Conservation (phyloP, 73 alveolate genomes). For the Stentor coeruleus region DNA sequence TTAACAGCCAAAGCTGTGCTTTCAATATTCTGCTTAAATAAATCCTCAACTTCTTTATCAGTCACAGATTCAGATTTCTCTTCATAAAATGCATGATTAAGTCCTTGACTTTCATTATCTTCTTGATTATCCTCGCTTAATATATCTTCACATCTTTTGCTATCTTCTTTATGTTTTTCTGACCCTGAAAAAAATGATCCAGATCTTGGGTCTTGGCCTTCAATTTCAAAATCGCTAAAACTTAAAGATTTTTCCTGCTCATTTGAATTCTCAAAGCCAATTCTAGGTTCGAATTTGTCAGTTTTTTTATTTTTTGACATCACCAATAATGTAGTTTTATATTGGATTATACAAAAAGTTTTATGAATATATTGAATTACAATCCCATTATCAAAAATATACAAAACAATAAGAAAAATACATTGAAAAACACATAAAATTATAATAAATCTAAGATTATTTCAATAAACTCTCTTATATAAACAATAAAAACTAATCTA, state of each 20-base stretch:
- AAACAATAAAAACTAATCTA: no score
- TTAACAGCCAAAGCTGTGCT: no score
- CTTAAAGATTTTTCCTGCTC: background rate
- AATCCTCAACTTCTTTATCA: no score
- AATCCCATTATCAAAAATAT: no score
- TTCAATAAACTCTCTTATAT: no score
- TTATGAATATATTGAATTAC: no score
- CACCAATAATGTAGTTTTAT: background rate
- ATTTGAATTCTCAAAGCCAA: background rate
- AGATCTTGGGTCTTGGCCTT: background rate
- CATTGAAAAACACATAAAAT: no score
- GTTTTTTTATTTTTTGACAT: background rate
- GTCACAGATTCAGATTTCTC: slow-evolving; percentile 1
- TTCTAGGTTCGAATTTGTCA: slow-evolving; percentile 3
- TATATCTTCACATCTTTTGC: background rate
- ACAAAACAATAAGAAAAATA: no score
- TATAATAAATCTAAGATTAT: no score
- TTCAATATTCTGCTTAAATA: no score
- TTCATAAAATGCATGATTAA: background rate
- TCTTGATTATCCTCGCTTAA: no score
- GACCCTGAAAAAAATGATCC: background rate
- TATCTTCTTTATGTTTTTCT: background rate
- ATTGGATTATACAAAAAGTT: no score
- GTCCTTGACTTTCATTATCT: background rate
- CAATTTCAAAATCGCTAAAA: background rate